Evolutionary conservation across 768 basidiomycete genomes (phyloP), one percentile per base, ranked within the genome.

Genomic region (Clitopilus hobsonii): DNA sequence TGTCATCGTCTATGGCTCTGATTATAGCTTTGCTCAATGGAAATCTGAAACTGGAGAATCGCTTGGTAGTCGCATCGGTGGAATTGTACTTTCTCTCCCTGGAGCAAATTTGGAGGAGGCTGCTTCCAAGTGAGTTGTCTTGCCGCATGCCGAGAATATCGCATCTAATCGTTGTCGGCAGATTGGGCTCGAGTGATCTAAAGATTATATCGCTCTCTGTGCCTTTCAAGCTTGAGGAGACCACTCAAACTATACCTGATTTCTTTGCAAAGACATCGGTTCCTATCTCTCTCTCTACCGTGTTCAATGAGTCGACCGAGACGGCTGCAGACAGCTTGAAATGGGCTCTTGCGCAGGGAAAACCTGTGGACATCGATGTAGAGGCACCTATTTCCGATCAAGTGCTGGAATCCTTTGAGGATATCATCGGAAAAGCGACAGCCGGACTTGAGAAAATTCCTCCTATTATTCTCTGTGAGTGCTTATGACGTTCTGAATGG

Each of bases 351-450:
- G 71, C 79, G 48, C 75, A 77, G 49, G 84, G 81, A 38, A 76
- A 77, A 52, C 80, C 82, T 16, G 79, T 94, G 23, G 89, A 92
- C 62, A 80, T 94, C 57, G 83, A 89, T 61, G 75, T 92, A 49
- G 75, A 80, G 56, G 74, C 75, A 25, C 74, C 76, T 48, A 71
- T 88, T 49, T 74, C 78, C 3, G 81, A 83, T 51, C 64, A 79
- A 11, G 72, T 79, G 3, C 73, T 80, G 24, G 89, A 92, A 52
- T 75, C 71, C 0, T 79, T 94, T 26, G 85, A 89, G 64, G 90
- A 91, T 54, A 64, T 90, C 51, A 74, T 93, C 56, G 74, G 78
- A 38, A 90, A 85, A 65, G 82, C 85, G 22, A 80, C 78, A 22
- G 67, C 71, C 30, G 77, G 74, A 57, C 57, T 78, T 48, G 54